A percentile compares a stretch with the other conserved stretches of the same genome.
These are phyloP conservation scores for Parathielavia appendiculata DNA, from an alignment of 495 filamentous ascomycete species.

Conservation along the genomic window DNA sequence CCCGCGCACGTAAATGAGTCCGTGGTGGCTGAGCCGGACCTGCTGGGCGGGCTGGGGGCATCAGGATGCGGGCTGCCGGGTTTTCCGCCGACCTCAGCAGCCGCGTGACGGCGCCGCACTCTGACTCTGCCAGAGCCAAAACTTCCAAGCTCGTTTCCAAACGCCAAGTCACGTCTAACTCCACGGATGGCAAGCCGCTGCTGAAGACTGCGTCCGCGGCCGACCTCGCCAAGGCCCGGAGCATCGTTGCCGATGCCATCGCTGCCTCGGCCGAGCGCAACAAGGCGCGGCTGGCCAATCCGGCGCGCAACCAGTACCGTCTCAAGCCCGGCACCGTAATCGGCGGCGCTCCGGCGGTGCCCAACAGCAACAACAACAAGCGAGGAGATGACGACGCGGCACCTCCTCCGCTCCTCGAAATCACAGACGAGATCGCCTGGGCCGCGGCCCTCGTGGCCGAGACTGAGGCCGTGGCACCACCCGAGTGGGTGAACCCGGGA, in stretches of 20 bases:
- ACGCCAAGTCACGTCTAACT: neutral
- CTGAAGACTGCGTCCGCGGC: conserved; percentile 16
- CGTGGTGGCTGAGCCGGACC: neutral
- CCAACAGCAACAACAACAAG: neutral
- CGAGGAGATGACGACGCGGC: neutral
- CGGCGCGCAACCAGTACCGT: neutral
- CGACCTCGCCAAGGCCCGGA: neutral
- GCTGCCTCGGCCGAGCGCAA: neutral
- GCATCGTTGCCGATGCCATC: neutral
- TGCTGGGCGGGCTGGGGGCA: conserved; percentile 1
- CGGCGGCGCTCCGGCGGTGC: neutral
- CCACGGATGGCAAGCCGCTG: conserved; percentile 15
- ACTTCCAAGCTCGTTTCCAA: neutral
- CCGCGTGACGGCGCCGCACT: conserved; percentile 2
- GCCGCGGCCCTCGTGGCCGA: conserved; percentile 33
- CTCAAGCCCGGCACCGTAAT: conserved; percentile 4
- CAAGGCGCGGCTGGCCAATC: neutral
- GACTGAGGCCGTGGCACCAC: conserved; percentile 17
- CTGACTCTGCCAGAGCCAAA: neutral
- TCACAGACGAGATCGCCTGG: conserved; percentile 28
- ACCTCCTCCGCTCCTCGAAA: neutral
- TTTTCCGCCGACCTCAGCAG: conserved; percentile 1
- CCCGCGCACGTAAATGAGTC: neutral
- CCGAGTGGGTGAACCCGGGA: neutral
- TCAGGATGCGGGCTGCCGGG: neutral